phyloP scores from a whole-genome alignment of 1,139 yeast genomes.

The Groenewaldozyma sp. region DNA sequence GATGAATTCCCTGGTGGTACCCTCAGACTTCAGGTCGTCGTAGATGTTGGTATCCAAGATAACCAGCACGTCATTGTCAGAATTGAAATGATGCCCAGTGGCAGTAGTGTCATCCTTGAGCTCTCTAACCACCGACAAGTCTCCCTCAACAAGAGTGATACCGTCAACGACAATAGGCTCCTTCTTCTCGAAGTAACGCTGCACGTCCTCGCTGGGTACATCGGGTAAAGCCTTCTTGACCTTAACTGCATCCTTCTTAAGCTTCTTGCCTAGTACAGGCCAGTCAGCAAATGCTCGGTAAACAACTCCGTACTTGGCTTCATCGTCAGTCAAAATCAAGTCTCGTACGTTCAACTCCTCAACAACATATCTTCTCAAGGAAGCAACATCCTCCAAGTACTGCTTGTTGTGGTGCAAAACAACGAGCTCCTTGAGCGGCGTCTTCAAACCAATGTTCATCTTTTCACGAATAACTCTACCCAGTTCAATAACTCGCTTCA shows the following conservation, averaged over 20 bases:
- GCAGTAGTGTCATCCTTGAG: conserved; percentile 55
- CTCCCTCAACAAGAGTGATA: conserved; percentile 77
- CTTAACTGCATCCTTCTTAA: conserved; percentile 85
- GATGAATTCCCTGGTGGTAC: conserved; percentile 89
- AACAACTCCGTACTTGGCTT: conserved; percentile 81
- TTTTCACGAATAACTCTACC: conserved; percentile 97
- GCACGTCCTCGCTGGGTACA: conserved; percentile 74
- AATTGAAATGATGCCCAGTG: conserved; percentile 70
- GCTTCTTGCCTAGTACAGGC: conserved; percentile 96
- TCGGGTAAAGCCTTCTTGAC: conserved; percentile 90
- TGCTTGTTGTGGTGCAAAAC: conserved; percentile 71
- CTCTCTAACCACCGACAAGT: conserved; percentile 83
- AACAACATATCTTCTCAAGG: conserved; percentile 65
- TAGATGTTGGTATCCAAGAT: conserved; percentile 82
- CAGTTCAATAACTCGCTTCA: conserved; percentile 94
- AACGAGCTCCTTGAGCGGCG: conserved; percentile 83
- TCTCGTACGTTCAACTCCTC: conserved; percentile 94
- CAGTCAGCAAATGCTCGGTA: conserved; percentile 96
- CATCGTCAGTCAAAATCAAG: conserved; percentile 80
- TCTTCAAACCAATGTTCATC: conserved; percentile 86
- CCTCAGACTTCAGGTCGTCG: conserved; percentile 86
- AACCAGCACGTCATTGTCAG: conserved; percentile 81
- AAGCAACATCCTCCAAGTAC: conserved; percentile 70
- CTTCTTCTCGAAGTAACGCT: conserved; percentile 62
- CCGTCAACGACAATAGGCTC: conserved; percentile 81